Evolutionary conservation across 2,329 filamentous ascomycete species (phyloP).

Genomic region (Neodidymelliopsis sp.): DNA sequence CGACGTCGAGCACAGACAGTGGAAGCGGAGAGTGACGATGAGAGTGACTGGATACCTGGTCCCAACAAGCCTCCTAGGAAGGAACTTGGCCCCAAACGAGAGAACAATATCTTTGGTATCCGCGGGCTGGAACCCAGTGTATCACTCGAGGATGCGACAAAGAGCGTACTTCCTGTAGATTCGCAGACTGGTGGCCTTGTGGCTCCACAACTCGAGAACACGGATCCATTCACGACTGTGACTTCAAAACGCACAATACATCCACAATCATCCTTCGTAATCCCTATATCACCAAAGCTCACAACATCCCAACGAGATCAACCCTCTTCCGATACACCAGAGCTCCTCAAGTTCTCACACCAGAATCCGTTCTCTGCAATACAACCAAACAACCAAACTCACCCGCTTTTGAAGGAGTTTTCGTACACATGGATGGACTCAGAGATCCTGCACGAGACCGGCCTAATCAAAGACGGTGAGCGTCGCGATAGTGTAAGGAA

Average conservation of each 20-base stretch:
- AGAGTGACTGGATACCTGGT: conserved; percentile 49
- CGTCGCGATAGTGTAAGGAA: conserved; percentile 34
- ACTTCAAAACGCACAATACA: conserved; percentile 28
- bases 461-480: conserved; percentile 21
- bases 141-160: conserved; percentile 32
- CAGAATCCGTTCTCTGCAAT: conserved; percentile 39
- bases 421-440: conserved; percentile 43
- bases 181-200: conserved; percentile 10
- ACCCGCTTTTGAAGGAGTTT: conserved; percentile 40
- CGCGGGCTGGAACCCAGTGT: conserved; percentile 32
- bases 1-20: conserved; percentile 27
- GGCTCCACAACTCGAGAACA: conserved; percentile 22
- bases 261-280: conserved; percentile 26
- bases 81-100: conserved; percentile 12
- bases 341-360: conserved; percentile 38
- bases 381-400: conserved; percentile 32
- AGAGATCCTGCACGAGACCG: conserved; percentile 33
- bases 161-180: conserved; percentile 21
- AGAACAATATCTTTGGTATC: conserved; percentile 43
- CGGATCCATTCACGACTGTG: conserved; percentile 37
- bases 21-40: conserved; percentile 41
- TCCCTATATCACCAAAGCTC: conserved; percentile 28
- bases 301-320: conserved; percentile 1
- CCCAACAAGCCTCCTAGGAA: conserved; percentile 30
- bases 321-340: conserved; percentile 26